Base-by-base conservation (phyloP, 441 rosid genomes). In the Breynia disticha region DNA sequence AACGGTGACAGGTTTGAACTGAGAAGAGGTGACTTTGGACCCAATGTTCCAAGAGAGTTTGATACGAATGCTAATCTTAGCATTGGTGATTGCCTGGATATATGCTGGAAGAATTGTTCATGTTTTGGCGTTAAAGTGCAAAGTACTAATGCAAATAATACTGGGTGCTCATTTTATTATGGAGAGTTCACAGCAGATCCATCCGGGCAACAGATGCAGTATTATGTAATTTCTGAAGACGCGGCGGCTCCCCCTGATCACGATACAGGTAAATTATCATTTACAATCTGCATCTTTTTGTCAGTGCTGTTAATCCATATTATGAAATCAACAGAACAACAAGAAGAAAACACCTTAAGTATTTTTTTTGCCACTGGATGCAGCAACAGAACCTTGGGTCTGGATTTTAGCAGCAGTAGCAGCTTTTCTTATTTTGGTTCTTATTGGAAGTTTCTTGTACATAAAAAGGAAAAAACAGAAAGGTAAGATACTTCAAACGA, bases 381-480 rank as follows among this genome's bases (percentile, higher is more conserved):
- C 56, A 52, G 56, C 10, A 42, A 16, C n/a, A 52, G 37, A 14
- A 38, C 19, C 12, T 9, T 53, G 65, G 59, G 54, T 61, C 19
- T 53, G 53, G 48, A 47, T 48, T 11, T 15, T 47, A 16, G 17
- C 17, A 0, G 19, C 48, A n/a, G n/a, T n/a, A n/a, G n/a, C n/a
- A 39, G 13, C 44, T 19, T 47, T 3, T 21, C 24, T 46, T 16
- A 32, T 39, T 2, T 13, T 11, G 3, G 16, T n/a, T 3, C 19
- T 46, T 4, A 5, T 15, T 4, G 16, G 41, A 3, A 21, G 46
- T 5, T 46, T 46, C 7, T 47, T 48, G 65, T 61, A 61, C 47
- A 19, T 37, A 42, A 46, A 53, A 48, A 53, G 65, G 65, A 35
- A 53, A 55, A 61, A 20, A 16, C 22, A 19, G 1, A 61, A 14